Conservation (phyloP, 1,284 basidiomycete species). For the Sporisorium exsertum region DNA sequence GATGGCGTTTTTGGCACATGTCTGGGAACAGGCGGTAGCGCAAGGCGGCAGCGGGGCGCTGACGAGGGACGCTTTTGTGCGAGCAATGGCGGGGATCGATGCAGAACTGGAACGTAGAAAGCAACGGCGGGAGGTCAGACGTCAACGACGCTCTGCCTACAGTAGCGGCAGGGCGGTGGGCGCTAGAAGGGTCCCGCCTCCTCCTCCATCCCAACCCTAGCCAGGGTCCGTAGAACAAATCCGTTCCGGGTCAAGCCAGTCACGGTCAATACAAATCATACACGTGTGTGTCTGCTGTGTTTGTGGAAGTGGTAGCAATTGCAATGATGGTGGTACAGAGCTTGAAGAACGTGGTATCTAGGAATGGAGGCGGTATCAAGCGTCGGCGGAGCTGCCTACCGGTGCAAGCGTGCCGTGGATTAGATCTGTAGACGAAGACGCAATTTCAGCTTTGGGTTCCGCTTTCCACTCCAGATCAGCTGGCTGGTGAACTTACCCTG, state of each 20-base stretch:
- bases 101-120: conserved; percentile 29
- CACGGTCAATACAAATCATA: neutral
- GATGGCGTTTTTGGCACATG: conserved; percentile 10
- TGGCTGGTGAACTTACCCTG: conserved; percentile 49
- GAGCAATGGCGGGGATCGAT: conserved; percentile 34
- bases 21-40: conserved; percentile 25
- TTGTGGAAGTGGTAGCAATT: neutral
- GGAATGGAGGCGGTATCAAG: neutral
- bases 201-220: conserved; percentile 7
- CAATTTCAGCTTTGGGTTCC: neutral
- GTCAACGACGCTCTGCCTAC: neutral
- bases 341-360: conserved; percentile 3
- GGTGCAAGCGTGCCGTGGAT: conserved; percentile 43
- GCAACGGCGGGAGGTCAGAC: neutral
- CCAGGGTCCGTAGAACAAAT: too few relatives aligned
- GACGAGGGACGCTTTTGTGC: conserved; percentile 17
- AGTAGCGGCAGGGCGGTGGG: neutral
- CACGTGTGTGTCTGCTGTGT: neutral
- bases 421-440: conserved; percentile 17
- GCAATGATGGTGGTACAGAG: neutral
- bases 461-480: too few relatives aligned
- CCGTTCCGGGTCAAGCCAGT: too few relatives aligned
- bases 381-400: conserved; percentile 6
- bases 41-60: neutral
- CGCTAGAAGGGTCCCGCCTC: conserved; percentile 17